Base-by-base conservation (phyloP, 345 rosid genomes). In the Ceriops zippeliana region DNA sequence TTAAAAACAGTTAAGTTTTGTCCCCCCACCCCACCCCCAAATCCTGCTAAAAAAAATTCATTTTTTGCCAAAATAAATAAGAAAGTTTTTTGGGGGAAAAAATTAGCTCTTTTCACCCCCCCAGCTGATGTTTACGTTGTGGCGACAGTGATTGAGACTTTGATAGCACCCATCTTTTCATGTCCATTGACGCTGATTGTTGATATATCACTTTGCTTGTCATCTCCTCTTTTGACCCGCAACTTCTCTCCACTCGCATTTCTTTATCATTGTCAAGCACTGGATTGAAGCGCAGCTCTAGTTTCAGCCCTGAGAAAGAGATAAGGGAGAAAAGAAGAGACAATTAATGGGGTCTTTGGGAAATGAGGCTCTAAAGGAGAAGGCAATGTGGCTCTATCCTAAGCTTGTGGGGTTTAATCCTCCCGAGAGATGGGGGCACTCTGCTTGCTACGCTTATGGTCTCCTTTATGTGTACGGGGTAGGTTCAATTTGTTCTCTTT, bases 111-210 rank as follows among this genome's bases (percentile, higher is more conserved):
- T 56, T 24, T 15, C 72, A 70, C 83, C 30, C 30, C 30, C 72
- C 77, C 49, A 58, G 52, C 65, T 54, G 67, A 61, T 72, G 75
- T 72, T 74, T 78, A 58, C 73, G 85, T 84, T 83, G 86, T 82
- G 76, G 85, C 81, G 84, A 83, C 86, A 86, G 86, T 84, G 87
- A 78, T 69, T 75, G 64, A 69, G 87, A 83, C 83, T 82, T 82
- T 82, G 91, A 89, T 82, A 86, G 91, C 95, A 66, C 89, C 89
- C 87, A 86, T 89, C 91, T 82, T 84, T 88, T 88, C 93, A 82
- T 86, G 93, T 83, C 89, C 60, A 78, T 71, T 82, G 90, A 88
- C 85, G 80, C 72, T 83, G 92, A 88, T 84, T 72, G 83, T 84
- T 88, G 93, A 86, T 84, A 70, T 53, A 67, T 83, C 84, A 74